These are phyloP conservation scores for Fusarium praegraminearum DNA, from an alignment of 2,329 filamentous ascomycete species.

Conservation along the genomic window DNA sequence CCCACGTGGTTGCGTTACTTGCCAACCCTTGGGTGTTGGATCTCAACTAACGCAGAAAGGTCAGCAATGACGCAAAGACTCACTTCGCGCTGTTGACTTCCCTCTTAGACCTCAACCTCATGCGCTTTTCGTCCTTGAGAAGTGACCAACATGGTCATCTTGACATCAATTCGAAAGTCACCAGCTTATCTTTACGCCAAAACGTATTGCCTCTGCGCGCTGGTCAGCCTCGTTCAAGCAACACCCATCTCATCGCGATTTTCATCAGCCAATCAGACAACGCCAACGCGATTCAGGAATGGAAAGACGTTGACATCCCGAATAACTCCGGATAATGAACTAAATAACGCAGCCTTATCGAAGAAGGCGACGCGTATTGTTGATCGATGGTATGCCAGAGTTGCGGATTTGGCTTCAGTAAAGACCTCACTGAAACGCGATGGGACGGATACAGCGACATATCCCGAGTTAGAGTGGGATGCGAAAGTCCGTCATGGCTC, in stretches of 20 bases:
- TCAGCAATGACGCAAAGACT: constrained; percentile 26
- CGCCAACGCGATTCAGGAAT: not conserved
- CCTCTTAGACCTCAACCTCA: fast-evolving
- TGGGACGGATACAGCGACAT: constrained; percentile 23
- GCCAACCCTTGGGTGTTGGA: not conserved
- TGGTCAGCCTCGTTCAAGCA: constrained; percentile 41
- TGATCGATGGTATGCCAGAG: constrained; percentile 35
- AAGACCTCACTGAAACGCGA: constrained; percentile 28
- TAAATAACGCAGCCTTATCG: fast-evolving
- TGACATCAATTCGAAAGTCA: constrained; percentile 41
- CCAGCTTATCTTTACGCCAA: constrained; percentile 43
- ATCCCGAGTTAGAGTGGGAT: constrained; percentile 41
- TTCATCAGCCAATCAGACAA: not conserved
- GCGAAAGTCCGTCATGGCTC: constrained; percentile 31
- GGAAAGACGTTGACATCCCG: not conserved
- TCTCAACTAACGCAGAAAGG: not conserved
- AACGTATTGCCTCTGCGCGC: constrained; percentile 41
- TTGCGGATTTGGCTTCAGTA: constrained; percentile 30
- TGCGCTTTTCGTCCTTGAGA: fast-evolving
- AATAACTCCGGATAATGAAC: not conserved
- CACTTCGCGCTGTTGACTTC: not conserved
- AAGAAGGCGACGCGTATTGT: not conserved
- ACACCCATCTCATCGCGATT: constrained; percentile 38
- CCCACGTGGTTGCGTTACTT: constrained; percentile 17
- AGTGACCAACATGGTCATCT: constrained; percentile 37